Evolutionary conservation across 192 early-diverging fungal species (phyloP).

Genomic region (Mortierella antarctica): DNA sequence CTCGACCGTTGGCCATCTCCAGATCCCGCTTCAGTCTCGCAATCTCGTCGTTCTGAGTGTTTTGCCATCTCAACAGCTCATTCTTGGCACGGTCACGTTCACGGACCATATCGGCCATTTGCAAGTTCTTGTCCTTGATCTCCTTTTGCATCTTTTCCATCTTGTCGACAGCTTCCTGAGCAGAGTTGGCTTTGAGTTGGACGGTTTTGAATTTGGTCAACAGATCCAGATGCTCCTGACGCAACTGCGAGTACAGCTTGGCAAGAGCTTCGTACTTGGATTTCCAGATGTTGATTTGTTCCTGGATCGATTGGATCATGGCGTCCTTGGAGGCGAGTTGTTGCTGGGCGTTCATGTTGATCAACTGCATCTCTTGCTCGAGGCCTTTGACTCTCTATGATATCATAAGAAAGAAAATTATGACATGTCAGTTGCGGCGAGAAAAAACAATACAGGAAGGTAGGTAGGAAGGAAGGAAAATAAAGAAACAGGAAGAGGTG

Average conservation of each 20-base stretch:
- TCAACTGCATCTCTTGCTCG: constrained; percentile 83
- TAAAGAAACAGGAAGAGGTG: background rate
- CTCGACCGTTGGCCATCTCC: constrained; percentile 77
- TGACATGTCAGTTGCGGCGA: background rate
- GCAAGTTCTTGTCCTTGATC: constrained; percentile 74
- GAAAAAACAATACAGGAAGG: background rate
- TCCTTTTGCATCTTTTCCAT: constrained; percentile 83
- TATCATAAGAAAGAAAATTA: constrained; percentile 1
- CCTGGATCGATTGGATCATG: constrained; percentile 85
- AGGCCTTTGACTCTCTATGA: constrained; percentile 80
- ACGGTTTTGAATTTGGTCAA: constrained; percentile 91
- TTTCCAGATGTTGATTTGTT: constrained; percentile 95
- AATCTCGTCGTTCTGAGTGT: constrained; percentile 87
- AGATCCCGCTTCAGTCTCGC: constrained; percentile 82
- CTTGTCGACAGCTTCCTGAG: constrained; percentile 86
- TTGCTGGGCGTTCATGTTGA: constrained; percentile 76
- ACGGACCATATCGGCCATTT: constrained; percentile 86
- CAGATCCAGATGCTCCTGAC: constrained; percentile 95
- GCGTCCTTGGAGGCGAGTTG: constrained; percentile 87
- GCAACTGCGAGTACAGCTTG: constrained; percentile 96
- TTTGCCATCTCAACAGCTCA: constrained; percentile 81
- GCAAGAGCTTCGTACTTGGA: constrained; percentile 98
- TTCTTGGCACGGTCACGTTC: constrained; percentile 88
- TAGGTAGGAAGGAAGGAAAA: background rate
- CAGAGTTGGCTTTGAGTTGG: constrained; percentile 81